Percentiles rank a stretch among this genome's conserved stretches.
Conservation (phyloP, 768 basidiomycete genomes). For the Serendipita vermifera region DNA sequence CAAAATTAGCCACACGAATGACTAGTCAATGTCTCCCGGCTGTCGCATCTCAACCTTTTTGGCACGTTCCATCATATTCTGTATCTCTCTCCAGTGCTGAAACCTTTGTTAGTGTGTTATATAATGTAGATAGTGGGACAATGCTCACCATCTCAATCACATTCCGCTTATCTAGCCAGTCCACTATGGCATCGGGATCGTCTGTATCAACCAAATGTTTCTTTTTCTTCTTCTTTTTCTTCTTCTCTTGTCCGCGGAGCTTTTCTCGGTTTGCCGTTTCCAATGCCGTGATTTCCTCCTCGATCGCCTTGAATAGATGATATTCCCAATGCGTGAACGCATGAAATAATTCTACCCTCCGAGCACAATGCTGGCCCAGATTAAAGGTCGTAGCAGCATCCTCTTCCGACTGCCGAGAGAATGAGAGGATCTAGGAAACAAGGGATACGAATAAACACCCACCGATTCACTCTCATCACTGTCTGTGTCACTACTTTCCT, state of each 20-base stretch:
- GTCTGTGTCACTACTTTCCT: background rate
- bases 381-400: background rate
- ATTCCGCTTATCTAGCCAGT: background rate
- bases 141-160: background rate
- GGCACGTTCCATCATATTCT: background rate
- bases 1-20: too few species aligned
- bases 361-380: conserved; percentile 3
- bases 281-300: background rate
- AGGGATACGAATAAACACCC: background rate
- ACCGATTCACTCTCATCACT: background rate
- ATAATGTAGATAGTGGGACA: background rate
- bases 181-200: background rate
- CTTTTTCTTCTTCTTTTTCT: background rate
- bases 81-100: background rate
- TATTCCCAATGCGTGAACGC: background rate
- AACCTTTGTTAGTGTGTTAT: background rate
- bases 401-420: background rate
- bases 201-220: background rate
- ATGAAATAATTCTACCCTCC: background rate
- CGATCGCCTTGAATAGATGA: background rate
- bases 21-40: background rate
- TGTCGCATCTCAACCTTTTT: background rate
- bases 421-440: too few species aligned
- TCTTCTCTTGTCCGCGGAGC: too few species aligned
- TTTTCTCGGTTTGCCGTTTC: background rate